Base-by-base conservation (phyloP, 179 eudicot species). In the Silene vulgaris region DNA sequence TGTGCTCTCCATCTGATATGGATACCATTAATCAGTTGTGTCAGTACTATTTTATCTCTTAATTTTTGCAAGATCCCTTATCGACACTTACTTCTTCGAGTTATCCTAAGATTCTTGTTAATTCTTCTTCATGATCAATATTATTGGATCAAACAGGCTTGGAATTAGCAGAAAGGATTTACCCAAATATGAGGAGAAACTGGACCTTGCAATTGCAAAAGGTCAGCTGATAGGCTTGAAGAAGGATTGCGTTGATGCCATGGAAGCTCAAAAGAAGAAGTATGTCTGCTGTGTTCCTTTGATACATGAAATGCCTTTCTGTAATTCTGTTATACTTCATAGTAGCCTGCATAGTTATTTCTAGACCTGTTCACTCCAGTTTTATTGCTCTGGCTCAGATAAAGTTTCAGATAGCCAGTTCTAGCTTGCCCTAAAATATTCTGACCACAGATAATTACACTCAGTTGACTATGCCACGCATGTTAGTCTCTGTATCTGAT, bases 261-360 rank as follows among this genome's bases (percentile, higher is more conserved):
- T 95, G 99, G 97, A 89, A 75, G 90, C 99, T 76, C 97, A 92
- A 86, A 85, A 84, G 85, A 95, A 95, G 79, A 80, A 93, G 99
- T 94, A 85, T 72, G 81, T 70, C 23, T 79, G 13, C 75, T 40
- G 4, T 74, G 23, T 69, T 37, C 45, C 76, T 65, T 59, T 69
- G 7, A 56, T 54, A 8, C 16, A 43, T 11, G 11, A 0, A 28
- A 40, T 21, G 20, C 59, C 23, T 21, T 21, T 17, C 17, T 14
- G 5, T 9, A 13, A 16, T 35, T 66, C 35, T 35, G 28, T 19
- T 9, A 19, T 13, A 20, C 1, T 13, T 1, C 28, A 19, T 37
- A 37, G 45, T 37, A 5, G 8, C 45, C 45, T 37, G 45, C 45
- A 37, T 37, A 5, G 45, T 37, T 37, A 37, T 37, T 37, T 37